Conservation (phyloP, 1,284 basidiomycete species). For the Rhodofomes roseus region DNA sequence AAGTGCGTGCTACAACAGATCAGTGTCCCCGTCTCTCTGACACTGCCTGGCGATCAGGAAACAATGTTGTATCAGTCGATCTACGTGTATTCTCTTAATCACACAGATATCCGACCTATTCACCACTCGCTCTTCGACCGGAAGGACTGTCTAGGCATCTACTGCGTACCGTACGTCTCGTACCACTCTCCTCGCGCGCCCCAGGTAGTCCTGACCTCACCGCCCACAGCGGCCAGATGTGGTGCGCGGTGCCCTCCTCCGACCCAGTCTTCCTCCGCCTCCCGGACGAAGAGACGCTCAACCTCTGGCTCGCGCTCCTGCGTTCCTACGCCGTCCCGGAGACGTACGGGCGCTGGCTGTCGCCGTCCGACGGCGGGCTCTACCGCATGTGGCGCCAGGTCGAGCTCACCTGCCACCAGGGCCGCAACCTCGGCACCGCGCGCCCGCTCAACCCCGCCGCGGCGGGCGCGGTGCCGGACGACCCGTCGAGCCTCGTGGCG, state of each 20-base stretch:
- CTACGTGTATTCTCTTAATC: conserved; percentile 64
- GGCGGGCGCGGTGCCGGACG: conserved; percentile 13
- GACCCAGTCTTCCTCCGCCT: conserved; percentile 74
- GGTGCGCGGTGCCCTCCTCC: conserved; percentile 47
- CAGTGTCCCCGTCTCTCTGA: not conserved
- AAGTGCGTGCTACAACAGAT: conserved; percentile 40
- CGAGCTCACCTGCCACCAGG: conserved; percentile 65
- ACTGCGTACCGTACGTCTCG: conserved; percentile 48
- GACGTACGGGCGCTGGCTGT: conserved; percentile 61
- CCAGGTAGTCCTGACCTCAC: conserved; percentile 1
- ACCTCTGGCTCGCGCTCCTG: conserved; percentile 71
- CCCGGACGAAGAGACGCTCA: conserved; percentile 50
- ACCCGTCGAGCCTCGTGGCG: conserved; percentile 3
- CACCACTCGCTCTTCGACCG: conserved; percentile 70
- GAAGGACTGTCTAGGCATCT: conserved; percentile 68
- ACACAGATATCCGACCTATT: conserved; percentile 68
- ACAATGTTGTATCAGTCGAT: conserved; percentile 68
- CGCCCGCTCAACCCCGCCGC: conserved; percentile 12
- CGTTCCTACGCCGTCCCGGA: conserved; percentile 76
- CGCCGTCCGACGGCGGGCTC: conserved; percentile 62
- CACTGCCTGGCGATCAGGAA: conserved; percentile 42
- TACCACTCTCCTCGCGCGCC: not conserved
- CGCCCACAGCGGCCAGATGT: conserved; percentile 51
- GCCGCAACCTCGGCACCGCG: conserved; percentile 55
- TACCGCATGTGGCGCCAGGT: conserved; percentile 85